Evolutionary conservation across 129 eudicot species (phyloP).

Genomic region (Kitagawia praeruptora): DNA sequence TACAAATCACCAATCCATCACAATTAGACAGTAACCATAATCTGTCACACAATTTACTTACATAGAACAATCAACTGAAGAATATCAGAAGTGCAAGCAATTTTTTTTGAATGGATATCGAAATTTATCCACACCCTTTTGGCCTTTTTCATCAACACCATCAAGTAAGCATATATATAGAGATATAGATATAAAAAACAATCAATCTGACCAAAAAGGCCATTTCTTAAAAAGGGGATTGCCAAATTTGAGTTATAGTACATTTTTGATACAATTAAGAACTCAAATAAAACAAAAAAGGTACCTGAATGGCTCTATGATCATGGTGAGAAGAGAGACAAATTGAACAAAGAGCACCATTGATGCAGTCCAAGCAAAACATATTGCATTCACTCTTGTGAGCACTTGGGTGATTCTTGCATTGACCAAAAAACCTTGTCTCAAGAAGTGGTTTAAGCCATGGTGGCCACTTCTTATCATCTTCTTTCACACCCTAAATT

Average conservation of each 20-base stretch:
- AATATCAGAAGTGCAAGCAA: not conserved
- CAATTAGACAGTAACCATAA: not conserved
- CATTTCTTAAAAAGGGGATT: not conserved
- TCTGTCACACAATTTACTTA: not conserved
- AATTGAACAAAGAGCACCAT: conserved; percentile 35
- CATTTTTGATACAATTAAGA: not conserved
- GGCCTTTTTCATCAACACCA: not conserved
- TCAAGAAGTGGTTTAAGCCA: conserved; percentile 33
- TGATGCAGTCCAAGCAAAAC: conserved; percentile 39
- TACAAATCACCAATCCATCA: not conserved
- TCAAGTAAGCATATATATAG: not conserved
- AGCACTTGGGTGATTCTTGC: conserved; percentile 37
- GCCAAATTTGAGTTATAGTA: not conserved
- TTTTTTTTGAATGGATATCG: not conserved
- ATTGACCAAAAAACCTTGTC: conserved; percentile 33
- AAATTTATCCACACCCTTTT: not conserved
- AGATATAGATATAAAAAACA: no score
- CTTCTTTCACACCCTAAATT: conserved; percentile 10
- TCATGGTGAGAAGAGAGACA: conserved; percentile 30
- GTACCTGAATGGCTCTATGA: conserved; percentile 34
- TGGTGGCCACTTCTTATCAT: conserved; percentile 28
- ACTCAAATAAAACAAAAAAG: not conserved
- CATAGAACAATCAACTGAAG: not conserved
- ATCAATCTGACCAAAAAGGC: not conserved
- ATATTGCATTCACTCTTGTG: conserved; percentile 45